Percentiles rank a stretch among this genome's conserved stretches.
Conservation (phyloP, 192 early-diverging fungal species). For the Linnemannia elongata region DNA sequence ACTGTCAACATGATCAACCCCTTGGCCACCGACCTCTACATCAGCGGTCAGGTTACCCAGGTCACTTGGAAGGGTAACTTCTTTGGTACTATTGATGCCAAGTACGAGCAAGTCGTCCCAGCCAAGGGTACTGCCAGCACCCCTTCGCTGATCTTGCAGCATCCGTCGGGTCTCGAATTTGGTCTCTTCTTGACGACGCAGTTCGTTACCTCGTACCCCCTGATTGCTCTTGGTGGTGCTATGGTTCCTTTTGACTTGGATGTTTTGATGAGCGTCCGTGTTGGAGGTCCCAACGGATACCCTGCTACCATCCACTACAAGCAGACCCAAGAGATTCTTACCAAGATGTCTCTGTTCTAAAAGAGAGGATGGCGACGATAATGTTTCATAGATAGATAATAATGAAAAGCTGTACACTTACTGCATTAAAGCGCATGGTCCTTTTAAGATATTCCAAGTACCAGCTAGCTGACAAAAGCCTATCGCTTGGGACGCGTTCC, state of each 20-base stretch:
- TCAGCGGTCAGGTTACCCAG: slow-evolving; percentile 36
- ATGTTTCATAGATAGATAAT: slow-evolving; percentile 3
- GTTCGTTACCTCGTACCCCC: slow-evolving; percentile 36
- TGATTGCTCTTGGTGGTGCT: slow-evolving; percentile 40
- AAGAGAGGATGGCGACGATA: slow-evolving; percentile 4
- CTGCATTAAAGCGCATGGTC: slow-evolving; percentile 12
- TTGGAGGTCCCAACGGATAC: slow-evolving; percentile 47
- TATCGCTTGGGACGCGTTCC: background rate
- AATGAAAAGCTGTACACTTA: slow-evolving; percentile 1
- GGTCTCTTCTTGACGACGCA: slow-evolving; percentile 42
- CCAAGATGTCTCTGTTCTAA: slow-evolving; percentile 39
- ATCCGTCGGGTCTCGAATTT: slow-evolving; percentile 39
- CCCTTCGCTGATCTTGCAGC: slow-evolving; percentile 37
- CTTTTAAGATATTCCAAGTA: background rate
- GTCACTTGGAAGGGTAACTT: slow-evolving; percentile 43
- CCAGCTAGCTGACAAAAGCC: background rate
- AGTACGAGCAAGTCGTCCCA: slow-evolving; percentile 32
- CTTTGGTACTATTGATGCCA: slow-evolving; percentile 36
- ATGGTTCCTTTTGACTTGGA: slow-evolving; percentile 53
- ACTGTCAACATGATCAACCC: slow-evolving; percentile 48
- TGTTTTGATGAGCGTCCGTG: slow-evolving; percentile 35
- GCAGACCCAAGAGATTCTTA: slow-evolving; percentile 46
- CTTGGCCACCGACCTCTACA: slow-evolving; percentile 36
- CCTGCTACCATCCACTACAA: slow-evolving; percentile 42
- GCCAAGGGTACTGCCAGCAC: slow-evolving; percentile 22